These are phyloP conservation scores for Leptographium flavum DNA, from an alignment of 2,329 filamentous ascomycete genomes.

Conservation along the genomic window DNA sequence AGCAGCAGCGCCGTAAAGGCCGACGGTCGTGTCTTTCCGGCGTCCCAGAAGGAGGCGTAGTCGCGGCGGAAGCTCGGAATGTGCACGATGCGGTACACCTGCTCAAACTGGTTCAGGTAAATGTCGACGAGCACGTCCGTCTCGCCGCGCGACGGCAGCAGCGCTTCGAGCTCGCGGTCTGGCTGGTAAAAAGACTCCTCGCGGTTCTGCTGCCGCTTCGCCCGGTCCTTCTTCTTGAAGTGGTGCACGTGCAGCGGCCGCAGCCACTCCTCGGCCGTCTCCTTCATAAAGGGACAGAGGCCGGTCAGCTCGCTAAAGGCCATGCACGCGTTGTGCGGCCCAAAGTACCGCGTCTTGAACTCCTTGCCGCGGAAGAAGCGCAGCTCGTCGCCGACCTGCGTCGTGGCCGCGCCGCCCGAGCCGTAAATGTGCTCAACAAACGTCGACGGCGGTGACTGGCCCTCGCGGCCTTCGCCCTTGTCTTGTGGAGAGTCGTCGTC, in stretches of 20 bases:
- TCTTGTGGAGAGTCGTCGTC: conserved; percentile 11
- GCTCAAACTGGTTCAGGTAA: conserved; percentile 24
- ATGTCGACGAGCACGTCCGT: conserved; percentile 19
- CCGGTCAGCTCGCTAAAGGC: conserved; percentile 44
- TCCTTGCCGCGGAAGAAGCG: conserved; percentile 44
- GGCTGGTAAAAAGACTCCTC: conserved; percentile 33
- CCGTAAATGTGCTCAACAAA: conserved; percentile 18
- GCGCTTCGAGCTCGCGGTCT: conserved; percentile 33
- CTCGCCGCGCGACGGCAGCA: conserved; percentile 22
- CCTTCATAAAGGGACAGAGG: conserved; percentile 45
- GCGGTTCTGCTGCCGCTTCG: conserved; percentile 36
- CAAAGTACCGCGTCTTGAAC: conserved; percentile 46
- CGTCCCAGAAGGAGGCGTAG: conserved; percentile 41
- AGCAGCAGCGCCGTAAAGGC: conserved; percentile 45
- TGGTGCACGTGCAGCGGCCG: conserved; percentile 40
- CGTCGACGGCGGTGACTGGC: conserved; percentile 9
- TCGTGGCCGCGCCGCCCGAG: conserved; percentile 24
- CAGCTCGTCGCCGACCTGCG: conserved; percentile 27
- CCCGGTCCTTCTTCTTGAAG: conserved; percentile 41
- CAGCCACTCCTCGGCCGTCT: conserved; percentile 48
- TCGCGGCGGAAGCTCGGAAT: conserved; percentile 41
- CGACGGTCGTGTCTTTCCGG: conserved; percentile 28
- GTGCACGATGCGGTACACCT: conserved; percentile 35
- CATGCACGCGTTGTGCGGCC: conserved; percentile 45
- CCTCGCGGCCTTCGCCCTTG: conserved; percentile 11